phyloP scores from a whole-genome alignment of 2,329 filamentous ascomycete genomes.

The Alternaria solani region DNA sequence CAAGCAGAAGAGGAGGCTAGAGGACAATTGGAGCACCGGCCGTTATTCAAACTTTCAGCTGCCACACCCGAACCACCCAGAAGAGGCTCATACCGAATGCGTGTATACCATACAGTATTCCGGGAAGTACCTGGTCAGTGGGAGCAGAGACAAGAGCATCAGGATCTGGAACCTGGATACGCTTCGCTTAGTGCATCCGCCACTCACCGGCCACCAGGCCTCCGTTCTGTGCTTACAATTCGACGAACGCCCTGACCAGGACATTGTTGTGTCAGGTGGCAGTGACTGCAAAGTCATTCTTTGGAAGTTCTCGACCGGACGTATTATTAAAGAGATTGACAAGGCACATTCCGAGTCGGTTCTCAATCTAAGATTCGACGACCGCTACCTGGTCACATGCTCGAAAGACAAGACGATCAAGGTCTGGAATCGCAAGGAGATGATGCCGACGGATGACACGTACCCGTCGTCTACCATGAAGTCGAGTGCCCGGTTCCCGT shows the following conservation, averaged over 20 bases:
- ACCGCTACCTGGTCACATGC: conserved; percentile 90
- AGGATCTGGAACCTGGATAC: conserved; percentile 91
- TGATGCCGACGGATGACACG: conserved; percentile 51
- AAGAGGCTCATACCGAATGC: conserved; percentile 89
- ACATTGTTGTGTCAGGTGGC: conserved; percentile 93
- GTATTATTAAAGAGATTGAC: conserved; percentile 77
- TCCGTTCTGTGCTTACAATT: conserved; percentile 97
- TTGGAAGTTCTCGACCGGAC: conserved; percentile 91
- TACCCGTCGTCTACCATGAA: conserved; percentile 53
- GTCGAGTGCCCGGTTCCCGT: conserved; percentile 57
- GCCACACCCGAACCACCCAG: conserved; percentile 79
- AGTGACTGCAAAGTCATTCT: conserved; percentile 91
- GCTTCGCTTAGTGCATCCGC: conserved; percentile 75
- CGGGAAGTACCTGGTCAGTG: conserved; percentile 86
- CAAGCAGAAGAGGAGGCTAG: conserved; percentile 81
- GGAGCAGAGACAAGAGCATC: conserved; percentile 86
- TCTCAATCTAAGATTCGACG: conserved; percentile 90
- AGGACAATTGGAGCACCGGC: conserved; percentile 89
- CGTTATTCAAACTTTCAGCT: conserved; percentile 87
- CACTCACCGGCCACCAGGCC: conserved; percentile 78
- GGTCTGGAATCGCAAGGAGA: conserved; percentile 80
- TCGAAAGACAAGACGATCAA: conserved; percentile 98
- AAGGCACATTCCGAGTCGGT: conserved; percentile 89
- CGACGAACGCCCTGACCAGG: conserved; percentile 84
- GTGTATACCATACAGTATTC: conserved; percentile 95